Evolutionary conservation across 148 eudicot species (phyloP), one percentile per base, ranked within the genome.

Genomic region (Linanthus parryae): DNA sequence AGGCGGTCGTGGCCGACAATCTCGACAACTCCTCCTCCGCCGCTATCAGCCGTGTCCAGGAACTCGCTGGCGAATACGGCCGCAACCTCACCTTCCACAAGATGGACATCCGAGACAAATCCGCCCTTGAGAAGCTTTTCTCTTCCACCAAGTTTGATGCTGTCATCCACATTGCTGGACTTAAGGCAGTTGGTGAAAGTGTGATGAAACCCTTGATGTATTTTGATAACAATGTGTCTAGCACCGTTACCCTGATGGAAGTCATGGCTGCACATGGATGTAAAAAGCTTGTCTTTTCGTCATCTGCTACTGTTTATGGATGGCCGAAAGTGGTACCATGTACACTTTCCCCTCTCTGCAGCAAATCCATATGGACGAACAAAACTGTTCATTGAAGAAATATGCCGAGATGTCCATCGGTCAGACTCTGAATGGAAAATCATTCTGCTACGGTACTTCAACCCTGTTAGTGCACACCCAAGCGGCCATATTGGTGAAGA

Each of bases 171-270:
- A 88, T 94, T 73, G 96, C 99, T 70, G 99, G 99, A 37, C 43
- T 94, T 43, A 94, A 94, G 76, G 99, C 99, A 37, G 99, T 94
- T 49, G 99, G 96, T 57, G 99, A 94, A 75, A 94, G 99, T 70
- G 96, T 88, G 25, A 69, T 70, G 49, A 88, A 88, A 60, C 99
- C 99, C n/a, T 73, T 94, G 85, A 37, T 73, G 68, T 94, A 94
- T 61, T 88, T 81, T 65, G 54, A 84, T 68, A 94, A 88, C 59
- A 94, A 94, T 70, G 67, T 94, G 48, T 74, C 82, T 62, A 95
- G 99, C 59, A 88, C 99, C 8, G 70, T 94, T 27, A 73, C 72
- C 49, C 68, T 94, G 9, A 75, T 94, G 61, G 99, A 94, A 76
- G 88, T 84, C 51, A 94, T 94, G 99, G 81, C 88, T 64, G 85